Conservation (phyloP, 345 rosid genomes). For the Boechera stricta region DNA sequence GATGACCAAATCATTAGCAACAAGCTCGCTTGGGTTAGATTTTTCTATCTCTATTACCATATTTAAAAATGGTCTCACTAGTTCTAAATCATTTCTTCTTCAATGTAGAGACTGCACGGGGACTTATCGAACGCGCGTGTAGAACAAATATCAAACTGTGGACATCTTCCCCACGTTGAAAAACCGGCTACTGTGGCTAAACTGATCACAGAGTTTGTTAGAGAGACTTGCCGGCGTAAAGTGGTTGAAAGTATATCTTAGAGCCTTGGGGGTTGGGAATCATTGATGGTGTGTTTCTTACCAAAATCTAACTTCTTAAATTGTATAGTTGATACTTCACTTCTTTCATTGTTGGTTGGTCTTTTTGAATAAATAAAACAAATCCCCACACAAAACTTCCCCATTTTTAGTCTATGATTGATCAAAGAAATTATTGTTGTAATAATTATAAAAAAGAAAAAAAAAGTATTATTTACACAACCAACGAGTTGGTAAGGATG, state of each 20-base stretch:
- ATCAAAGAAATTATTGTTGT: neutral
- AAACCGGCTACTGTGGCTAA: slow-evolving; percentile 62
- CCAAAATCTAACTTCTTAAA: slow-evolving; percentile 8
- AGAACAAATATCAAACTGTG: slow-evolving; percentile 77
- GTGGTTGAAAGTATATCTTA: slow-evolving; percentile 47
- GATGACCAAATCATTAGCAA: slow-evolving; percentile 82
- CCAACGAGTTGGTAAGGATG: slow-evolving; percentile 26
- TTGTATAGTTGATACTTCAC: slow-evolving; percentile 39
- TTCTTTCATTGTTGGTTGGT: slow-evolving; percentile 30
- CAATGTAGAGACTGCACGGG: slow-evolving; percentile 68
- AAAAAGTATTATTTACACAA: neutral
- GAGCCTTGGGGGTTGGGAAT: neutral
- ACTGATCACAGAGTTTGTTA: slow-evolving; percentile 64
- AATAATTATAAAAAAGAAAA: neutral
- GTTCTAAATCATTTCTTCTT: slow-evolving; percentile 17
- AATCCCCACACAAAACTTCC: slow-evolving; percentile 11
- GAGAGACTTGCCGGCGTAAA: slow-evolving; percentile 47
- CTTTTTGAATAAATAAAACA: slow-evolving; percentile 2
- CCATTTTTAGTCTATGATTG: slow-evolving; percentile 20
- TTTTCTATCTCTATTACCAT: neutral
- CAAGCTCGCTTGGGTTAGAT: slow-evolving; percentile 74
- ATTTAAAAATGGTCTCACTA: slow-evolving; percentile 6
- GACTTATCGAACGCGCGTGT: slow-evolving; percentile 70
- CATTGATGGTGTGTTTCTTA: slow-evolving; percentile 14
- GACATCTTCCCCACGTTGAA: slow-evolving; percentile 93